Conservation (phyloP, 371 early-diverging fungal genomes). For the Phascolomyces articulosus region DNA sequence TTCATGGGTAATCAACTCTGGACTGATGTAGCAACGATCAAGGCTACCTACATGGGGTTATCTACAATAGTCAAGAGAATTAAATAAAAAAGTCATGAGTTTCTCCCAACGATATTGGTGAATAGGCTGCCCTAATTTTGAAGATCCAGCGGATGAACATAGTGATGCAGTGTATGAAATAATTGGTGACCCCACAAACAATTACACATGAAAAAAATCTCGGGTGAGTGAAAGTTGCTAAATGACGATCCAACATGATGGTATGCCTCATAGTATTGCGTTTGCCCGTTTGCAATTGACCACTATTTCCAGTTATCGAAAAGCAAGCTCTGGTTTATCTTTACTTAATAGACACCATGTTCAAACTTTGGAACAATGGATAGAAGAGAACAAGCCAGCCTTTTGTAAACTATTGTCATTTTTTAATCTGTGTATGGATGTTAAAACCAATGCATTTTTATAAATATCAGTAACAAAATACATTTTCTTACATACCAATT, state of each 20-base stretch:
- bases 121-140: slow-evolving; percentile 10
- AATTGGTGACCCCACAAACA: slow-evolving; percentile 11
- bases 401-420: too few species aligned
- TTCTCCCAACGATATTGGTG: slow-evolving; percentile 21
- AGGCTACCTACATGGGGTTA: neutral
- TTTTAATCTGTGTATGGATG: too few species aligned
- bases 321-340: neutral
- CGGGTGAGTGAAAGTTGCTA: slow-evolving; percentile 15
- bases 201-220: neutral
- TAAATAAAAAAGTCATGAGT: slow-evolving; percentile 14
- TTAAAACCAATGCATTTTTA: too few species aligned
- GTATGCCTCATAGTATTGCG: slow-evolving; percentile 7
- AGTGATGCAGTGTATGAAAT: slow-evolving; percentile 21
- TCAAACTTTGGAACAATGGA: slow-evolving; percentile 18
- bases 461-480: too few species aligned
- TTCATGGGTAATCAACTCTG: slow-evolving; percentile 20
- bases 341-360: slow-evolving; percentile 15
- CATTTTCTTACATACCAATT: too few species aligned
- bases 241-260: neutral
- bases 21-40: slow-evolving; percentile 3
- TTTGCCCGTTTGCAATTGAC: neutral
- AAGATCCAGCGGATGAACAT: slow-evolving; percentile 19
- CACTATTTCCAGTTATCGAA: neutral
- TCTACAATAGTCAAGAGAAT: neutral
- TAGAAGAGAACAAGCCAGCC: slow-evolving; percentile 2